Base-by-base conservation (phyloP, 2,329 filamentous ascomycete genomes). In the Plectosphaerella sp. region DNA sequence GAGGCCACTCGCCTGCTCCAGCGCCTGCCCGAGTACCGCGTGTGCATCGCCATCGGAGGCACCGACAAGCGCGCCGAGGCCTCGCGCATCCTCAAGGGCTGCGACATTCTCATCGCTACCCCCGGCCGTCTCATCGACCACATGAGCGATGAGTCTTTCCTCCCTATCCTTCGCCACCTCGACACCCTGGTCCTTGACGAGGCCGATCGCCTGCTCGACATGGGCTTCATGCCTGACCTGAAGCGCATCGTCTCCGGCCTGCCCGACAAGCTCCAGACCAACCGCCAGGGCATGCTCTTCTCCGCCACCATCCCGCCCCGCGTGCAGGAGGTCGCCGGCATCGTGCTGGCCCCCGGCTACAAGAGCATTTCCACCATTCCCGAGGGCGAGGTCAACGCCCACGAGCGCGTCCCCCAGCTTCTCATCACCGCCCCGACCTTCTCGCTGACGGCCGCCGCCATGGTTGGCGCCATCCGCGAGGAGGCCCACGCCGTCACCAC, bases 111-210 rank as follows among this genome's bases (percentile, higher is more conserved):
- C 25, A 87, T 95, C 46, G 89, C 88, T 12, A 94, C 90, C 0
- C 90, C 89, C 0, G 89, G 90, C 20, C 84, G 90, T 42, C 75
- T 95, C 10, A 73, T 89, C 11, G 90, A 95, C 65, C 89, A 94
- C 62, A 74, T 95, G 46, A 82, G 87, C 58, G 88, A 87, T 60
- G 87, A 85, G 10, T 86, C 87, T 56, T 81, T 87, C 5, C 67
- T 85, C 10, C 80, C 84, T 57, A 86, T 84, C 59, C 76, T 95
- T 50, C 77, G 82, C 47, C 72, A 77, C 37, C 69, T 95, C 37
- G 88, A 92, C 64, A 91, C 88, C 56, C 74, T 94, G 4, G 88
- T 94, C 16, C 86, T 94, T 66, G 89, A 93, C 59, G 89, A 93
- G 72, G 89, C 89, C 25, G 89, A 94, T 62, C 77, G 89, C 36